Percentiles rank a stretch among this genome's conserved stretches.
Conservation (phyloP, 108 stramenopile species). For the Seminavis robusta region DNA sequence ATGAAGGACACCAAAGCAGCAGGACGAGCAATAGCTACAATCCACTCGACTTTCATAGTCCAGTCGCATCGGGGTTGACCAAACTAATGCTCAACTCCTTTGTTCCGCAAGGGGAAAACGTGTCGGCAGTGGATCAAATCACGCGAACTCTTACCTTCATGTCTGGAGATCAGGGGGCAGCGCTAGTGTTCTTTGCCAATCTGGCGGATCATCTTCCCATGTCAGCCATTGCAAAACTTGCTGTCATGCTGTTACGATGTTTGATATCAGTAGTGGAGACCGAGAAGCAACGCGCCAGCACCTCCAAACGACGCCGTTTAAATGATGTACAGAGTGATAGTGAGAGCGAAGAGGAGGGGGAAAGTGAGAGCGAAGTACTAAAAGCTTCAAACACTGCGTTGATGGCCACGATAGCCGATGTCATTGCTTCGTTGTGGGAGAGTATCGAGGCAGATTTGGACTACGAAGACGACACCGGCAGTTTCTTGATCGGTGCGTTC, state of each 20-base stretch:
- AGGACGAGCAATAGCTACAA: no score
- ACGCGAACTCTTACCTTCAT: slow-evolving; percentile 76
- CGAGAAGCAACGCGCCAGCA: slow-evolving; percentile 34
- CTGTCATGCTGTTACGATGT: slow-evolving; percentile 76
- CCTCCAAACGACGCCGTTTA: no score
- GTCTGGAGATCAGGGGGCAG: slow-evolving; percentile 66
- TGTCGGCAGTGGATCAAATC: slow-evolving; percentile 66
- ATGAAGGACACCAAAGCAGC: slow-evolving; percentile 33
- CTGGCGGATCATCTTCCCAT: slow-evolving; percentile 57
- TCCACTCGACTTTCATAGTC: slow-evolving; percentile 42
- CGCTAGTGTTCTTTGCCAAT: slow-evolving; percentile 82
- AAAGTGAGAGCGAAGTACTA: slow-evolving; percentile 11
- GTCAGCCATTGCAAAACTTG: slow-evolving; percentile 75
- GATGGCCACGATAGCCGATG: slow-evolving; percentile 68
- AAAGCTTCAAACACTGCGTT: slow-evolving; percentile 39
- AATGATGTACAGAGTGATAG: slow-evolving; percentile 12
- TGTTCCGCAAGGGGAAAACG: slow-evolving; percentile 76
- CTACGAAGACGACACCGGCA: not conserved
- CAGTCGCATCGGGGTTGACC: slow-evolving; percentile 64
- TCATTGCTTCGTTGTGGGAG: slow-evolving; percentile 58
- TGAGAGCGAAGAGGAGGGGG: slow-evolving; percentile 4
- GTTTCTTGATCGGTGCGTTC: slow-evolving; percentile 43
- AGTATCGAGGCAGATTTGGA: slow-evolving; percentile 47
- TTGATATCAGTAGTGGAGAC: slow-evolving; percentile 39
- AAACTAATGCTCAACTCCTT: slow-evolving; percentile 86